Evolutionary conservation across 768 basidiomycete species (phyloP).

Genomic region (Multifurca ochricompacta): DNA sequence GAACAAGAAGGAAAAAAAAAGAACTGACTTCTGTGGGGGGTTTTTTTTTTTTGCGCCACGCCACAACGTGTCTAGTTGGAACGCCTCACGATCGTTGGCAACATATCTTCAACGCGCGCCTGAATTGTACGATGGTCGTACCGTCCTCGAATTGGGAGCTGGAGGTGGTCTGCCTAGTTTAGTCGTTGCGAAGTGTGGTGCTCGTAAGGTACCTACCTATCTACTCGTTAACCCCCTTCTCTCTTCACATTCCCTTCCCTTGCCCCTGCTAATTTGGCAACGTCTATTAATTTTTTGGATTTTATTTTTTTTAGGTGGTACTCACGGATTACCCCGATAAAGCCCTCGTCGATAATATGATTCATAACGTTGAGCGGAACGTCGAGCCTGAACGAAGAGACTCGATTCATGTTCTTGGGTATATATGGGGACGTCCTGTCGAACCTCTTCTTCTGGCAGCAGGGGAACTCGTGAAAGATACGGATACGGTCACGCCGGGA

Average conservation of each 20-base stretch:
- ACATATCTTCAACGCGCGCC: constrained; percentile 54
- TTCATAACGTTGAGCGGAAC: constrained; percentile 59
- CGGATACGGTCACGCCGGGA: constrained; percentile 9
- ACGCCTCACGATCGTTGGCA: constrained; percentile 67
- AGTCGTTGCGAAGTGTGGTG: constrained; percentile 62
- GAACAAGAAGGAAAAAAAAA: too few relatives aligned
- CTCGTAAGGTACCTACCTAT: constrained; percentile 44
- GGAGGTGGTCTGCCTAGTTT: constrained; percentile 87
- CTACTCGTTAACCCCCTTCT: not conserved
- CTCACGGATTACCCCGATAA: constrained; percentile 91
- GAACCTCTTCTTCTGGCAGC: constrained; percentile 36
- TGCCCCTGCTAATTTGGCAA: too few relatives aligned
- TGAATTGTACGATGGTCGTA: constrained; percentile 36
- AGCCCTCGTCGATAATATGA: constrained; percentile 66
- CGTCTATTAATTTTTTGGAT: too few relatives aligned
- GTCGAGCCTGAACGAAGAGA: constrained; percentile 25
- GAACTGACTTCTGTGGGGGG: too few relatives aligned
- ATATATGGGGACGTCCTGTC: constrained; percentile 70
- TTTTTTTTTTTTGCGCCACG: not conserved
- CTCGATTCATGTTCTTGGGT: constrained; percentile 41
- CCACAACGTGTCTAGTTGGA: constrained; percentile 58
- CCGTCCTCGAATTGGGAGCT: constrained; percentile 85
- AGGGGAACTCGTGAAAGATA: constrained; percentile 22
- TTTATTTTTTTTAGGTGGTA: constrained; percentile 47
- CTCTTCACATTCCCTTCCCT: too few relatives aligned